These are phyloP conservation scores for Aureobasidium sp. DNA, from an alignment of 2,329 filamentous ascomycete genomes.

Conservation along the genomic window DNA sequence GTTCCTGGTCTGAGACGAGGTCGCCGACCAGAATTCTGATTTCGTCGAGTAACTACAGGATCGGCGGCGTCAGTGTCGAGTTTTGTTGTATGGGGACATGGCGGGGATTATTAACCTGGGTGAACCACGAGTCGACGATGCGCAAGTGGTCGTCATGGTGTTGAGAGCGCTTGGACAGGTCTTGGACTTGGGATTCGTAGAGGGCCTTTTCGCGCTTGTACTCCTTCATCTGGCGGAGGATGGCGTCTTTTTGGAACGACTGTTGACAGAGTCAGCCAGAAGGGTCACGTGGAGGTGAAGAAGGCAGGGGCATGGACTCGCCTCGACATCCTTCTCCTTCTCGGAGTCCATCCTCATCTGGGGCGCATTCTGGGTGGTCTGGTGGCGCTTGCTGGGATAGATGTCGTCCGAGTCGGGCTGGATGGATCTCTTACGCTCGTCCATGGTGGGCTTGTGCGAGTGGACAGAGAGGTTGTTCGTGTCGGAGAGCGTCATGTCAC, in stretches of 20 bases:
- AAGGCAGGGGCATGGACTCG: conserved; percentile 42
- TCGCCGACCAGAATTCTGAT: conserved; percentile 35
- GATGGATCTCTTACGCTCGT: conserved; percentile 96
- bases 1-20: conserved; percentile 9
- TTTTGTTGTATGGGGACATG: background rate
- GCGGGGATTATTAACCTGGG: conserved; percentile 59
- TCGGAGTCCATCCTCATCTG: conserved; percentile 55
- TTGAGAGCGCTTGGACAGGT: conserved; percentile 67
- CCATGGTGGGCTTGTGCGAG: conserved; percentile 90
- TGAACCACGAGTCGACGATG: conserved; percentile 87
- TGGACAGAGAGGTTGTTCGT: conserved; percentile 65
- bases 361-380: conserved; percentile 66
- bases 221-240: conserved; percentile 95
- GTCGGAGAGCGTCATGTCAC: conserved; percentile 73
- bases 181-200: conserved; percentile 72
- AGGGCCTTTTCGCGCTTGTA: conserved; percentile 86
- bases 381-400: conserved; percentile 84
- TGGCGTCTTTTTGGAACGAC: conserved; percentile 93
- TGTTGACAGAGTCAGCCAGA: conserved; percentile 35
- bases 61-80: conserved; percentile 19
- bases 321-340: conserved; percentile 66
- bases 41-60: conserved; percentile 40
- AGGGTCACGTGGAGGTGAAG: conserved; percentile 18
- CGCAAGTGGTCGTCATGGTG: conserved; percentile 92
- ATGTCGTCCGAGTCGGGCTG: conserved; percentile 72